Evolutionary conservation across 2,329 filamentous ascomycete genomes (phyloP), one percentile per base, ranked within the genome.

Genomic region (Xylariaceae sp.): DNA sequence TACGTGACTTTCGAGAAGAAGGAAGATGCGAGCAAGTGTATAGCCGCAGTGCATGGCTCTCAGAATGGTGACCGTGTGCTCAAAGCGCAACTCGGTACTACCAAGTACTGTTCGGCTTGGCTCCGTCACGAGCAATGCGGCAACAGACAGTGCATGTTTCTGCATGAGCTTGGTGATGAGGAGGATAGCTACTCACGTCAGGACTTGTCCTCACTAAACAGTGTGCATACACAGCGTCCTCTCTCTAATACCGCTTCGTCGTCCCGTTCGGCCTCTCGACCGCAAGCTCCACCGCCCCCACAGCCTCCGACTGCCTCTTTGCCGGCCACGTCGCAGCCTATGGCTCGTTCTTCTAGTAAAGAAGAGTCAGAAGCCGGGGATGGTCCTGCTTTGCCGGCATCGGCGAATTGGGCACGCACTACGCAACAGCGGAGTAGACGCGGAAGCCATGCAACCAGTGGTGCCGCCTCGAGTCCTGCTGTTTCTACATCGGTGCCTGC

Each of bases 71-170:
- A 97, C 63, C 82, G 93, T 54, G 82, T 90, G 11, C 77, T 99
- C 17, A 88, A 90, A 78, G 92, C 85, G 3, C 87, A 86, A 70
- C 75, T 86, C 56, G 94, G 94, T 23, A 99, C 94, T 0, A 99
- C 94, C 3, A 99, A 99, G 73, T 99, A 99, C 74, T 99, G 94
- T 74, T 99, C 94, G 0, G 93, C 94, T 3, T 99, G 95, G 80
- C 81, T 99, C 15, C 89, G 95, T 59, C 92, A 95, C 66, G 94
- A 99, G 74, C 88, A 88, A 66, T 99, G 94, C 75, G 92, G 90
- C 58, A 99, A 99, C 70, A 87, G 92, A 55, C 93, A 94, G 64
- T 99, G 94, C 78, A 99, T 97, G 85, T 99, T 99, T 74, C 77
- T 99, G 54, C 94, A 99, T 71, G 95, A 99, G 75, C 89, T 94